phyloP scores from a whole-genome alignment of 2,329 filamentous ascomycete species.

The Aspergillus clavatus region DNA sequence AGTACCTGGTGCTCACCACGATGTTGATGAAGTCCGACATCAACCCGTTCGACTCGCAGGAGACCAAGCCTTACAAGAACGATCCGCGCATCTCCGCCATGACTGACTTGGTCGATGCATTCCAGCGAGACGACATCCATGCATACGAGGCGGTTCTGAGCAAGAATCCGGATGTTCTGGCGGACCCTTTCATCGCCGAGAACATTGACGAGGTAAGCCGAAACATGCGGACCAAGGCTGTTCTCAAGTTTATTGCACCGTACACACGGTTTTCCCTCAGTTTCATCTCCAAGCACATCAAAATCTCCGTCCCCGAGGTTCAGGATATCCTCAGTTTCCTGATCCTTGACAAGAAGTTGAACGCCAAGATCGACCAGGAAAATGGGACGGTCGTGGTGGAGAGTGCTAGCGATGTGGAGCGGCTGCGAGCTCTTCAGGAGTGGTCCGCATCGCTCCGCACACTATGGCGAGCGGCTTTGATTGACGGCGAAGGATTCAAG shows the following conservation, averaged over 20 bases:
- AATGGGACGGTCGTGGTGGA: slow-evolving; percentile 77
- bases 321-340: slow-evolving; percentile 94
- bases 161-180: slow-evolving; percentile 80
- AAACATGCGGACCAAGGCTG: slow-evolving; percentile 94
- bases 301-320: slow-evolving; percentile 79
- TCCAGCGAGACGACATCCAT: slow-evolving; percentile 91
- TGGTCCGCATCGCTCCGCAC: slow-evolving; percentile 66
- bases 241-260: slow-evolving; percentile 86
- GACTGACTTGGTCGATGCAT: slow-evolving; percentile 94
- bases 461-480: slow-evolving; percentile 68
- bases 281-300: slow-evolving; percentile 84
- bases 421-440: slow-evolving; percentile 65
- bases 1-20: slow-evolving; percentile 91
- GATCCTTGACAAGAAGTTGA: slow-evolving; percentile 83
- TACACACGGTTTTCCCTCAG: slow-evolving; percentile 86
- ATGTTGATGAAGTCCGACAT: slow-evolving; percentile 99
- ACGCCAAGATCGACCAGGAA: slow-evolving; percentile 85
- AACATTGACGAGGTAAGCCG: slow-evolving; percentile 99
- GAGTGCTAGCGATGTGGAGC: slow-evolving; percentile 63
- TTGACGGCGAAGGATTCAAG: slow-evolving; percentile 66
- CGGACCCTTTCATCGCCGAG: slow-evolving; percentile 93
- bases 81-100: slow-evolving; percentile 93
- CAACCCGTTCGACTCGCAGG: slow-evolving; percentile 97
- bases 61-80: slow-evolving; percentile 96
- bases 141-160: slow-evolving; percentile 83